Evolutionary conservation across 176 grass and related monocot species (phyloP).

Genomic region (Elaeis guineensis): DNA sequence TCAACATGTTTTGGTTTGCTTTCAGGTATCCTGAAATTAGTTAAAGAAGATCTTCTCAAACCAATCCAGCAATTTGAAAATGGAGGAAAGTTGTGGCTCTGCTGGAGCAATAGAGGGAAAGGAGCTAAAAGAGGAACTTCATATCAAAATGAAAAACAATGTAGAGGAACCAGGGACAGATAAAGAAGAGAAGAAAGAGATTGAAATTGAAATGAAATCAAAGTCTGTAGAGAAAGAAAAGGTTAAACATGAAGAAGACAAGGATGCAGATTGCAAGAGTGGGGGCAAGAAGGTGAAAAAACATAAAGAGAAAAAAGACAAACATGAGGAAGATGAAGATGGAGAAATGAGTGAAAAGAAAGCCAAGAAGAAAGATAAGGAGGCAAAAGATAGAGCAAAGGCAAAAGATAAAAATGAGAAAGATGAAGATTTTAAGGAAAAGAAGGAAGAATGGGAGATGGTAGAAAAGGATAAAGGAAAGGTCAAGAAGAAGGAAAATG

Average conservation of each 20-base stretch:
- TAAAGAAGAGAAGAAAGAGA: conserved; percentile 40
- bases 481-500: background rate
- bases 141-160: conserved; percentile 60
- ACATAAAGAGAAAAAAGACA: conserved; percentile 7
- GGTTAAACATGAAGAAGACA: conserved; percentile 15
- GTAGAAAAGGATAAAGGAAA: background rate
- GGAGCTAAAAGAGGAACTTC: conserved; percentile 37
- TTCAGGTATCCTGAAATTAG: too few species aligned
- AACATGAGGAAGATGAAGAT: background rate
- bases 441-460: background rate
- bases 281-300: conserved; percentile 21
- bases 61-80: background rate
- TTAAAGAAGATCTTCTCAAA: background rate
- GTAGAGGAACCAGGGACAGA: conserved; percentile 21
- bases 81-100: conserved; percentile 32
- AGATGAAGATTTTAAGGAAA: background rate
- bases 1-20: too few species aligned
- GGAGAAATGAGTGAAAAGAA: background rate
- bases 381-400: background rate
- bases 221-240: conserved; percentile 51
- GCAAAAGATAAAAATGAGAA: background rate
- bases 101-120: conserved; percentile 5
- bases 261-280: background rate
- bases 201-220: conserved; percentile 38
- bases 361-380: background rate